Conservation (phyloP, 306 rosid genomes). For the Prunus armeniaca region DNA sequence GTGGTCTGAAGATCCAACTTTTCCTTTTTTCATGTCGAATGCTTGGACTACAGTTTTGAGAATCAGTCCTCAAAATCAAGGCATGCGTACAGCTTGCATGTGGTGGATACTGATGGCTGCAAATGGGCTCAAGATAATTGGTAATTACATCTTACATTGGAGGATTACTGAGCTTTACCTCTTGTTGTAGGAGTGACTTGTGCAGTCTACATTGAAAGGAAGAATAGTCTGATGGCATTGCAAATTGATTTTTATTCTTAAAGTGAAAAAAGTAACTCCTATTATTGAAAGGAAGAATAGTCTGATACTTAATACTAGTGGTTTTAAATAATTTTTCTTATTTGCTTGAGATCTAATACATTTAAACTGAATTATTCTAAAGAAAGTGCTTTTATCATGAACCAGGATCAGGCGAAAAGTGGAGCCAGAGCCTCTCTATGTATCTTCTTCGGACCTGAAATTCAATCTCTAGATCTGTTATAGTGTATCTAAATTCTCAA, state of each 20-base stretch:
- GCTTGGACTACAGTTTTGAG: constrained; percentile 65
- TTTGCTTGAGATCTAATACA: background rate
- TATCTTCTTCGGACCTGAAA: constrained; percentile 26
- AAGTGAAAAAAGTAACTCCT: too few relatives aligned
- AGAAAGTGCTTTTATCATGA: constrained; percentile 16
- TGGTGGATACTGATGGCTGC: constrained; percentile 90
- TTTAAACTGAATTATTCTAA: constrained; percentile 5
- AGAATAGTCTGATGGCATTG: too few relatives aligned
- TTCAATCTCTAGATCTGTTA: background rate
- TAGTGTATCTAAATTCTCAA: background rate
- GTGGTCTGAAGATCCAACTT: constrained; percentile 1
- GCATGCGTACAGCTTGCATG: constrained; percentile 88
- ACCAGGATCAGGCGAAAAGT: constrained; percentile 81
- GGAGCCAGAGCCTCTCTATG: constrained; percentile 78
- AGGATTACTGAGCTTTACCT: background rate
- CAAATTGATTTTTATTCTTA: too few relatives aligned
- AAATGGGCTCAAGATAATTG: constrained; percentile 88
- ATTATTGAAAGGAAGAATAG: too few relatives aligned
- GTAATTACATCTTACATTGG: constrained; percentile 38
- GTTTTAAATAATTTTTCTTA: background rate
- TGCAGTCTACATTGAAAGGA: background rate
- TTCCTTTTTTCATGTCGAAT: constrained; percentile 9
- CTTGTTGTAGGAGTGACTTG: background rate
- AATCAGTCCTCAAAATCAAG: constrained; percentile 87
- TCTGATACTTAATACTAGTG: background rate